phyloP scores from a whole-genome alignment of 495 filamentous ascomycete species.

The Extremus antarcticus region DNA sequence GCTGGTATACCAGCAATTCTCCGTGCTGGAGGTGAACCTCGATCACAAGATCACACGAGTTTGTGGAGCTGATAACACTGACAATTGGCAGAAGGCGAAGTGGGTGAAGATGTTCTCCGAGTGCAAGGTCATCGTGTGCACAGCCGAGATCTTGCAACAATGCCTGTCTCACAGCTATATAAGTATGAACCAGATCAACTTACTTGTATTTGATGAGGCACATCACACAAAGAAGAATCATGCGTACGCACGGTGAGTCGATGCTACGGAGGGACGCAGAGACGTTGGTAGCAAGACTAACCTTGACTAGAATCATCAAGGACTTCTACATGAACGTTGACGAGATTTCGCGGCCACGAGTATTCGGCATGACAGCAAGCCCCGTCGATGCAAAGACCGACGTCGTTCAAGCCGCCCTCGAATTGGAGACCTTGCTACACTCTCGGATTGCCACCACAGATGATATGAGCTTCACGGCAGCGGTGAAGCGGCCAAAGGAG shows the following conservation, averaged over 20 bases:
- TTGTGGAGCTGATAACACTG: conserved; percentile 60
- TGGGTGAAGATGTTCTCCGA: conserved; percentile 60
- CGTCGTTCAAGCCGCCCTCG: conserved; percentile 52
- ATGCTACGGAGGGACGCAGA: neutral
- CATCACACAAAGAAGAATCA: conserved; percentile 96
- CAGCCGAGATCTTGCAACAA: conserved; percentile 72
- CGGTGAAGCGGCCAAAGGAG: conserved; percentile 51
- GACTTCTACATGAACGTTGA: conserved; percentile 58
- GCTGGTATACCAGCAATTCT: conserved; percentile 81
- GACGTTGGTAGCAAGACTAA: neutral
- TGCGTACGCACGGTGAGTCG: conserved; percentile 59
- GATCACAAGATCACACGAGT: conserved; percentile 69
- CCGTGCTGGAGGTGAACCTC: conserved; percentile 73
- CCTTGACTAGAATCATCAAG: conserved; percentile 56
- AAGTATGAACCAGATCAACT: conserved; percentile 72
- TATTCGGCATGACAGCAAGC: conserved; percentile 97
- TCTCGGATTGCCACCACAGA: conserved; percentile 73
- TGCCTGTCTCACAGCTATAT: conserved; percentile 75
- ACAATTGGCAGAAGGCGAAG: conserved; percentile 52
- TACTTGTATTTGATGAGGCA: conserved; percentile 92
- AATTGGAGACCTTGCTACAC: conserved; percentile 69
- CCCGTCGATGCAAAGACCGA: conserved; percentile 79
- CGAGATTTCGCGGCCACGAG: conserved; percentile 50
- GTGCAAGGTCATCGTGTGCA: conserved; percentile 88
- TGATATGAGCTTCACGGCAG: conserved; percentile 49